These are phyloP conservation scores for Lunularia cruciata DNA, from an alignment of 225 moss, liverwort and hornwort species.

Conservation along the genomic window DNA sequence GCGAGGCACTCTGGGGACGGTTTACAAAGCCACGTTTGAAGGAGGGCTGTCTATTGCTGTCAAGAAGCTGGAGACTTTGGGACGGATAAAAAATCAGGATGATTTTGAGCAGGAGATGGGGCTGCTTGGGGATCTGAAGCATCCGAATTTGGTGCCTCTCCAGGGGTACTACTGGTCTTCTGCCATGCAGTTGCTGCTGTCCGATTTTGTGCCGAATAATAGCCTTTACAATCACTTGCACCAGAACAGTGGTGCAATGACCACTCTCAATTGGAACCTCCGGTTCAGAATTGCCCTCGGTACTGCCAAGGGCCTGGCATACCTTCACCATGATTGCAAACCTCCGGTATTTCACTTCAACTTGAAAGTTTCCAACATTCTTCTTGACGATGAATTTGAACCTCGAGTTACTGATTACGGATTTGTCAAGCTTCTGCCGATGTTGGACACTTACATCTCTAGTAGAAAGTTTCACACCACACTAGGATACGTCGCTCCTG, in stretches of 20 bases:
- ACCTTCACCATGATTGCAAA: slow-evolving; percentile 79
- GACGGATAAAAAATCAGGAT: slow-evolving; percentile 81
- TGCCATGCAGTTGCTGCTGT: slow-evolving; percentile 83
- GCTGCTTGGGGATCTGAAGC: slow-evolving; percentile 63
- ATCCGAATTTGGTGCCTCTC: slow-evolving; percentile 71
- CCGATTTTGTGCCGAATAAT: slow-evolving; percentile 67
- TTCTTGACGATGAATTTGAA: slow-evolving; percentile 73
- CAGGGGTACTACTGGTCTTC: slow-evolving; percentile 99
- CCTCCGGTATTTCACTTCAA: slow-evolving; percentile 71
- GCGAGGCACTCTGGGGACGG: slow-evolving; percentile 75
- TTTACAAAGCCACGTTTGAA: slow-evolving; percentile 81
- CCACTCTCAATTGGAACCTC: slow-evolving; percentile 61
- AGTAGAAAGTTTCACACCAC: slow-evolving; percentile 60
- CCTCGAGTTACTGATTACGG: slow-evolving; percentile 80
- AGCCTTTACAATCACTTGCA: slow-evolving; percentile 73
- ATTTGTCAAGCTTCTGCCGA: slow-evolving; percentile 67
- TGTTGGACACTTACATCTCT: slow-evolving; percentile 65
- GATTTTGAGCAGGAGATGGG: slow-evolving; percentile 93
- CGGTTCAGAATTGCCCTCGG: slow-evolving; percentile 70
- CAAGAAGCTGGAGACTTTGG: slow-evolving; percentile 81
- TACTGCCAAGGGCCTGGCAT: slow-evolving; percentile 74
- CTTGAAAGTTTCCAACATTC: slow-evolving; percentile 66
- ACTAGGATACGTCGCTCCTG: slow-evolving; percentile 81
- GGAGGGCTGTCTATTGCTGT: slow-evolving; percentile 79
- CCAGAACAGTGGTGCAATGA: slow-evolving; percentile 26